Conservation (phyloP, 2,329 filamentous ascomycete genomes). For the Stemphylium beticola region DNA sequence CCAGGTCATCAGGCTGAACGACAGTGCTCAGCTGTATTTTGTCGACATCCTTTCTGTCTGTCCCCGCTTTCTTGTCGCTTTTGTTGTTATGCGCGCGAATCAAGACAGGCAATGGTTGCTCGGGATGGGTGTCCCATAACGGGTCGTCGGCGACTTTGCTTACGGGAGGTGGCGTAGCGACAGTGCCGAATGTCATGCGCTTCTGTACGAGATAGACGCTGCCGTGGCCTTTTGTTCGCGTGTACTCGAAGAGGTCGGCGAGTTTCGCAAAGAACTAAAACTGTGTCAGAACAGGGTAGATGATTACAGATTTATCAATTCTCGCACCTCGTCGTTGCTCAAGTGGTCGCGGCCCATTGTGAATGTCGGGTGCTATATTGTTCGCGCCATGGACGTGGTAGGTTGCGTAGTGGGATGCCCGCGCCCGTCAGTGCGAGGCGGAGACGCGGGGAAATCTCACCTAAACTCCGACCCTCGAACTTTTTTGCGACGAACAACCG, state of each 20-base stretch:
- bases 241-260: conserved; percentile 69
- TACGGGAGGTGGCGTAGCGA: conserved; percentile 43
- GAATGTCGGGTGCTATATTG: conserved; percentile 26
- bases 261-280: conserved; percentile 75
- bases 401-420: conserved; percentile 26
- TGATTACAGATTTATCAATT: conserved; percentile 35
- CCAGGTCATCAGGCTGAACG: conserved; percentile 76
- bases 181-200: conserved; percentile 58
- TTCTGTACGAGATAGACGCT: conserved; percentile 79
- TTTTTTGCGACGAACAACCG: conserved; percentile 36
- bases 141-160: conserved; percentile 56
- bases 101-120: conserved; percentile 71
- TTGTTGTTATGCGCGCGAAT: conserved; percentile 84
- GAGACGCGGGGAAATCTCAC: conserved; percentile 27
- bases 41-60: conserved; percentile 54
- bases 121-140: conserved; percentile 66
- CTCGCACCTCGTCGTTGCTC: conserved; percentile 65
- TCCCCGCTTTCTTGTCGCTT: conserved; percentile 54
- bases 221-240: conserved; percentile 73
- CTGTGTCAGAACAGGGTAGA: conserved; percentile 1
- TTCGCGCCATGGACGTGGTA: conserved; percentile 27
- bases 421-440: conserved; percentile 25
- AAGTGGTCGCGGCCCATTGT: conserved; percentile 60
- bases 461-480: conserved; percentile 37
- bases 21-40: conserved; percentile 82